Percentiles rank a stretch among this genome's conserved stretches.
These are phyloP conservation scores for Limtongia smithiae DNA, from an alignment of 805 yeast genomes.

Conservation along the genomic window DNA sequence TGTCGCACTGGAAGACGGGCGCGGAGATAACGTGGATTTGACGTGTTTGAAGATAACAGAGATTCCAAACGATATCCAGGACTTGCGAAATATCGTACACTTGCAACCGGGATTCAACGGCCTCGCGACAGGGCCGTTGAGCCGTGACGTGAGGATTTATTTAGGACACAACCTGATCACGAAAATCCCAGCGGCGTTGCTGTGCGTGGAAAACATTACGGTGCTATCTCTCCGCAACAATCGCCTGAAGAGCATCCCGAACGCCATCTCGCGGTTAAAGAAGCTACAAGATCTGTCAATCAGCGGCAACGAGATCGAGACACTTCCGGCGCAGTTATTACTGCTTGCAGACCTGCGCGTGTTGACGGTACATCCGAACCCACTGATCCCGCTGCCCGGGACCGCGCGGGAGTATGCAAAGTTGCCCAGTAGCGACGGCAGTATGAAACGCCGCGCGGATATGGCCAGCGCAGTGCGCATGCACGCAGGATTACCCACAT, in stretches of 20 bases:
- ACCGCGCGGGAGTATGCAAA: background rate
- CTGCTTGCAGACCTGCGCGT: constrained; percentile 32
- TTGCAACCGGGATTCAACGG: constrained; percentile 5
- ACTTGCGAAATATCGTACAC: constrained; percentile 35
- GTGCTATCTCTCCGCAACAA: constrained; percentile 39
- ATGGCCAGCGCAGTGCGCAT: background rate
- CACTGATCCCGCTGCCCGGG: constrained; percentile 32
- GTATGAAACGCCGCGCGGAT: constrained; percentile 8
- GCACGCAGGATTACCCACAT: background rate
- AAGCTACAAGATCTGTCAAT: constrained; percentile 38
- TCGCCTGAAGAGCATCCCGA: constrained; percentile 35
- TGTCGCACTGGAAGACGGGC: constrained; percentile 28
- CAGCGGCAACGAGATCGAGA: constrained; percentile 37
- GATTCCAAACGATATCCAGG: constrained; percentile 39
- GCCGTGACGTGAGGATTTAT: constrained; percentile 34
- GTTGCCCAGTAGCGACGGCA: background rate
- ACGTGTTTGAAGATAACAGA: constrained; percentile 29
- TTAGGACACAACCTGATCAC: constrained; percentile 35
- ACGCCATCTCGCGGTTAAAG: constrained; percentile 35
- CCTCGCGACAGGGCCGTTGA: constrained; percentile 26
- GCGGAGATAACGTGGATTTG: constrained; percentile 20
- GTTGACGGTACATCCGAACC: constrained; percentile 40
- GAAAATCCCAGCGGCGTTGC: constrained; percentile 34
- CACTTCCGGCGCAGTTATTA: constrained; percentile 39
- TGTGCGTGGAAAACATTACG: constrained; percentile 36